Percentiles rank a stretch among this genome's conserved stretches.
phyloP scores from a whole-genome alignment of 768 basidiomycete species.

The Podaxis carcinomalis region DNA sequence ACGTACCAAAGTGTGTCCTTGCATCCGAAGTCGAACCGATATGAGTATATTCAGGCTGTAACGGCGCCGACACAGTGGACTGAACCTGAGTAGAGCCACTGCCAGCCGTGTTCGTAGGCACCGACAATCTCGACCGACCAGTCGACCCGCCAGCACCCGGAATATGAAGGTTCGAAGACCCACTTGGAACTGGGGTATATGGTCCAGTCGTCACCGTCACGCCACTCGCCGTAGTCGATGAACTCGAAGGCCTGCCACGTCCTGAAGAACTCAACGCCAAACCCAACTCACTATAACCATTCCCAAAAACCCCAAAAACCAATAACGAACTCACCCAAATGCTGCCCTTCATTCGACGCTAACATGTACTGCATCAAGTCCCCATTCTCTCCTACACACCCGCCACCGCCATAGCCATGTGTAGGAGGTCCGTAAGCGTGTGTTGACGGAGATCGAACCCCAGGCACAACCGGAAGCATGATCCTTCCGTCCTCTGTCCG shows the following conservation, averaged over 20 bases:
- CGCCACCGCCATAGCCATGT: not conserved
- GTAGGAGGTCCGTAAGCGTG: not conserved
- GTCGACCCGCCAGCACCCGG: not conserved
- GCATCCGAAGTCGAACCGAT: not conserved
- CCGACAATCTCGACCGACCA: not conserved
- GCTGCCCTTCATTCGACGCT: not conserved
- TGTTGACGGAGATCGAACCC: not conserved
- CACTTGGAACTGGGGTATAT: not conserved
- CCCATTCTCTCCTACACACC: not conserved
- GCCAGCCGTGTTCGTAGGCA: not conserved
- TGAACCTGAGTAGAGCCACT: not conserved
- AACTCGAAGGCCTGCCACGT: not conserved
- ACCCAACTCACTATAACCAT: not conserved
- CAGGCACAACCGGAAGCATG: conserved; percentile 1
- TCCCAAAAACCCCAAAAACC: not conserved
- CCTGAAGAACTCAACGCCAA: conserved; percentile 2
- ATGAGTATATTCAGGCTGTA: not conserved
- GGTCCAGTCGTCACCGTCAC: not conserved
- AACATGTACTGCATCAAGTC: conserved; percentile 1
- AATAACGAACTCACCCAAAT: conserved; percentile 3
- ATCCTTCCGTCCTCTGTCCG: conserved; percentile 7
- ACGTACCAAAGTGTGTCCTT: conserved; percentile 1
- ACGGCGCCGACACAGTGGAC: not conserved
- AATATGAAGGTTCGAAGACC: not conserved
- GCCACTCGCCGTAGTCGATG: not conserved